A percentile compares a stretch with the other conserved stretches of the same genome.
Evolutionary conservation across 108 stramenopile species (phyloP).

Genomic region (Cylindrotheca fusiformis): DNA sequence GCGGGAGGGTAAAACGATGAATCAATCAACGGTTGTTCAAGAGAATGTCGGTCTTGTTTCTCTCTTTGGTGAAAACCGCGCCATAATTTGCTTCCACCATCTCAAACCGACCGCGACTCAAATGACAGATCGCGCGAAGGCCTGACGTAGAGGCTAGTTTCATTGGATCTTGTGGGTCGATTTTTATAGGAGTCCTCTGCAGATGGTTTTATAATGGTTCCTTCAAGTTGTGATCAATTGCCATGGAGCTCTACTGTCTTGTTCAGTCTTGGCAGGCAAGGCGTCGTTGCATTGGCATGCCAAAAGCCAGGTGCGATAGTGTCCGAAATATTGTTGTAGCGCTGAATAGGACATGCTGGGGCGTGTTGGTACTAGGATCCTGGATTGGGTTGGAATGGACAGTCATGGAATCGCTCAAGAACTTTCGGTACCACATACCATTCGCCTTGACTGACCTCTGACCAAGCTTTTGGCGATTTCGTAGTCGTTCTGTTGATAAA

Average conservation of each 20-base stretch:
- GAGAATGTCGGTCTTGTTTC: no score
- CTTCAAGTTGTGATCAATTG: slow-evolving; percentile 18
- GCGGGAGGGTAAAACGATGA: no score
- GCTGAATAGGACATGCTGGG: not conserved
- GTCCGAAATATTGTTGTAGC: not conserved
- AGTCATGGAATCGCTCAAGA: not conserved
- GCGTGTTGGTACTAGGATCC: slow-evolving; percentile 11
- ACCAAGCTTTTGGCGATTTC: slow-evolving; percentile 18
- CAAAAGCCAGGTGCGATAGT: slow-evolving; percentile 17
- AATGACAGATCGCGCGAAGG: no score
- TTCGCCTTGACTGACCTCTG: slow-evolving; percentile 4
- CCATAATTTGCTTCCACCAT: no score
- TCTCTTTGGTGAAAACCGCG: no score
- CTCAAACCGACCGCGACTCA: no score
- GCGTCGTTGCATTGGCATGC: slow-evolving; percentile 3
- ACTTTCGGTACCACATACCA: slow-evolving; percentile 17
- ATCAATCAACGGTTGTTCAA: no score
- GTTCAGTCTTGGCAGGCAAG: not conserved
- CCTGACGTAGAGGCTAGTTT: no score
- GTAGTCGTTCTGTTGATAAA: slow-evolving; percentile 24
- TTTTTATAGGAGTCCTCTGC: no score
- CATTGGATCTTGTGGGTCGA: no score
- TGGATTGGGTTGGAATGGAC: slow-evolving; percentile 1
- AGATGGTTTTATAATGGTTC: slow-evolving; percentile 10
- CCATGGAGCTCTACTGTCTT: slow-evolving; percentile 3